Evolutionary conservation across 345 rosid genomes (phyloP), one percentile per base, ranked within the genome.

Genomic region (Nasturtium officinale): DNA sequence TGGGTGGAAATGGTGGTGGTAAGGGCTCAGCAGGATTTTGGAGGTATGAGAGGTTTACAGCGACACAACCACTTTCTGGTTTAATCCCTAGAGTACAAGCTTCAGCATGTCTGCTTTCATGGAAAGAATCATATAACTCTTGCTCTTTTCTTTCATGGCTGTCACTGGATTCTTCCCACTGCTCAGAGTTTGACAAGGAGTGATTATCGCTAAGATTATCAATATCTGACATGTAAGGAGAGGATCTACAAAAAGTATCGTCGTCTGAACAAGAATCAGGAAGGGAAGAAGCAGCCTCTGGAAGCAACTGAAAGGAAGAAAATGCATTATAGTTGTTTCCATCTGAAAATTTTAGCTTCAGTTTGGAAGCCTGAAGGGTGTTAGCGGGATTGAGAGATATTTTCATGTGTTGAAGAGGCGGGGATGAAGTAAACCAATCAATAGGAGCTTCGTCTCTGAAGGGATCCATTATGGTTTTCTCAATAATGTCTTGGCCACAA

Each of bases 331-430:
- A 74, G 71, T 32, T 82, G 66, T 65, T 73, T 25, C 80, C 89
- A 64, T 84, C 81, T 61, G 99, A 89, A 79, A 88, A 82, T 78
- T 79, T 87, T 57, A 95, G 81, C 78, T 82, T 87, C 68, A 95
- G 82, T 57, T 83, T 91, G 18, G 92, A 87, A 61, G 82, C 77
- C 73, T 85, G 89, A 67, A 81, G 66, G 61, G 86, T 84, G 83
- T 85, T 82, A 11, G 81, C 53, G 33, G 90, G 96, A 60, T 47
- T 91, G 84, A 91, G 92, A 78, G 96, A 89, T 77, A 95, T 82
- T 75, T 85, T 89, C 97, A 95, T 95, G 76, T 84, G 96, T 57
- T 88, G 90, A 53, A 95, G 85, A 55, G 97, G 96, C 15, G 99
- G 97, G 18, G 99, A 95, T 61, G 96, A 85, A 17, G 89, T 78